A percentile compares a stretch with the other conserved stretches of the same genome.
Conservation (phyloP, 1,284 basidiomycete genomes). For the Erythrobasidium hasegawianum region DNA sequence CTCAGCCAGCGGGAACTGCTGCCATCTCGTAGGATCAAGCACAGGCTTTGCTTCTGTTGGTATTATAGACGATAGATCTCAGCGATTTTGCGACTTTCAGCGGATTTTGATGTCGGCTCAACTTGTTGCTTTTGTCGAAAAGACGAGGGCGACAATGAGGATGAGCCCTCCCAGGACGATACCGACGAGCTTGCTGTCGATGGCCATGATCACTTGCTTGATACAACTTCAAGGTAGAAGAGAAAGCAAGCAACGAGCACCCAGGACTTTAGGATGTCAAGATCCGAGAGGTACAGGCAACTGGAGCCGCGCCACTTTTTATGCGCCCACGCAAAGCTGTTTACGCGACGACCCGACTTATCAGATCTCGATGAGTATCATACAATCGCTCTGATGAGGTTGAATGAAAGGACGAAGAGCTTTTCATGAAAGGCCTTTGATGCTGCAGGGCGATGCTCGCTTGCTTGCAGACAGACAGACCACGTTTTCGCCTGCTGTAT, state of each 20-base stretch:
- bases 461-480: too few species aligned
- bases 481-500: too few species aligned
- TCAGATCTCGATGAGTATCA: too few species aligned
- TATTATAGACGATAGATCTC: neutral
- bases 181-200: conserved; percentile 37
- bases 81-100: neutral
- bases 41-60: conserved; percentile 35
- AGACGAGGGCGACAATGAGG: conserved; percentile 37
- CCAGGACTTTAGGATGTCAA: too few species aligned
- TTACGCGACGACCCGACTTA: too few species aligned
- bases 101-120: neutral
- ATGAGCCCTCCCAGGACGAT: conserved; percentile 36
- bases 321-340: neutral
- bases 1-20: conserved; percentile 72
- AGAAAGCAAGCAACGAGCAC: too few species aligned
- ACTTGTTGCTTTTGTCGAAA: conserved; percentile 29
- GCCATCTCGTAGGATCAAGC: conserved; percentile 71
- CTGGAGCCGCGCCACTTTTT: neutral
- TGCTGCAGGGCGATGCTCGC: too few species aligned
- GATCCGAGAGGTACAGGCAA: neutral
- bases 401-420: too few species aligned
- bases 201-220: neutral
- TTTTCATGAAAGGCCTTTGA: too few species aligned
- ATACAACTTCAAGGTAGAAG: neutral
- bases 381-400: too few species aligned